Conservation (phyloP, 495 filamentous ascomycete species). For the Penicillium alfredii region DNA sequence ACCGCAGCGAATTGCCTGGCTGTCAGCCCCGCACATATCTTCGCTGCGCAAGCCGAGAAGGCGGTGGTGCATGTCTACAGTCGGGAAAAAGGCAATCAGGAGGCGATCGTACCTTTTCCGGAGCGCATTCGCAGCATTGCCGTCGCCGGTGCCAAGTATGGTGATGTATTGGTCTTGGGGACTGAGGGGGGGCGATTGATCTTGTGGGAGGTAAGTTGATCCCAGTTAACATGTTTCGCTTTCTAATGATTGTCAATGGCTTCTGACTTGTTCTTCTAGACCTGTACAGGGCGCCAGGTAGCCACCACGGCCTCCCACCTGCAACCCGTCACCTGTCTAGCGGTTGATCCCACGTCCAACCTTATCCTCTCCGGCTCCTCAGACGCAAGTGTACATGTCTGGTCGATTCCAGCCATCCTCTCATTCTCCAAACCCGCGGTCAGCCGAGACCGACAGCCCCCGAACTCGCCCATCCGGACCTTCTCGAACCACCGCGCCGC, state of each 20-base stretch:
- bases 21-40: conserved; percentile 76
- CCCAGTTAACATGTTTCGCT: too few relatives aligned
- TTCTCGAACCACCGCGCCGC: conserved; percentile 75
- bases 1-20: conserved; percentile 72
- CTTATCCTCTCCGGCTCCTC: conserved; percentile 82
- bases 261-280: conserved; percentile 40
- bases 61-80: conserved; percentile 89
- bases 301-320: conserved; percentile 85
- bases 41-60: conserved; percentile 84
- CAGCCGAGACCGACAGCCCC: conserved; percentile 30
- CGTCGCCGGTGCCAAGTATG: conserved; percentile 52
- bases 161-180: conserved; percentile 72
- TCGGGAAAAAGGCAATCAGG: conserved; percentile 74
- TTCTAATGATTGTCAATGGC: conserved; percentile 7
- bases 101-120: conserved; percentile 76
- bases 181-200: conserved; percentile 80
- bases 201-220: conserved; percentile 83
- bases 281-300: conserved; percentile 78
- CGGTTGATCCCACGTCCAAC: conserved; percentile 62
- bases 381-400: conserved; percentile 85
- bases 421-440: conserved; percentile 49
- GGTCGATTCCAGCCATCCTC: conserved; percentile 72
- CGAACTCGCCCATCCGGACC: conserved; percentile 55
- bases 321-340: conserved; percentile 72
- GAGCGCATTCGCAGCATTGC: conserved; percentile 74